A percentile compares a stretch with the other conserved stretches of the same genome.
Evolutionary conservation across 179 eudicot species (phyloP).

Genomic region (Spinacia oleracea): DNA sequence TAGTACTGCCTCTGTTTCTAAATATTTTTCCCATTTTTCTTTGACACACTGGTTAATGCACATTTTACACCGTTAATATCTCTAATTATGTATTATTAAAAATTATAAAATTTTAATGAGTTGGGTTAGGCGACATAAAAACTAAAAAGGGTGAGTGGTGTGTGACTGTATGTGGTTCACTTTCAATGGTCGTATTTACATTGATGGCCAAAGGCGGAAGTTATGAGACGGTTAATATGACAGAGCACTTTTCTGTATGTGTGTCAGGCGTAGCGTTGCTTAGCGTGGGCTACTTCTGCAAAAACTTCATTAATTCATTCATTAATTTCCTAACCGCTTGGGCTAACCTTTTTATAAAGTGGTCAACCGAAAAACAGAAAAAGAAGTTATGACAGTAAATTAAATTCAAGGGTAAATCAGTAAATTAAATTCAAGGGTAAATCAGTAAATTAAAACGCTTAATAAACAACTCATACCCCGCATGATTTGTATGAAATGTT

Average conservation of each 20-base stretch:
- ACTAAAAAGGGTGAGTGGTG: not conserved
- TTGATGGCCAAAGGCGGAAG: conserved; percentile 10
- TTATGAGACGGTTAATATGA: conserved; percentile 31
- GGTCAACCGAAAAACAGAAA: not conserved
- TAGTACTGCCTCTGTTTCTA: too few species aligned
- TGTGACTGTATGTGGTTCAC: conserved; percentile 3
- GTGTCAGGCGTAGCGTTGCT: conserved; percentile 23
- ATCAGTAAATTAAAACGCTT: too few species aligned
- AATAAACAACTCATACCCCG: not conserved
- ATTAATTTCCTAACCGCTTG: conserved; percentile 25
- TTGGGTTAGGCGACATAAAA: not conserved
- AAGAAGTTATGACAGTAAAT: not conserved
- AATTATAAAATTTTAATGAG: too few species aligned
- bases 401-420: too few species aligned
- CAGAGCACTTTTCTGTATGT: conserved; percentile 14
- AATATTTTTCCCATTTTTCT: too few species aligned
- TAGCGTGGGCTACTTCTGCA: conserved; percentile 16
- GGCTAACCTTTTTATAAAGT: not conserved
- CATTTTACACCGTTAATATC: too few species aligned
- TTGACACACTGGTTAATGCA: too few species aligned
- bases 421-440: not conserved
- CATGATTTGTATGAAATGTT: not conserved
- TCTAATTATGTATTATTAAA: too few species aligned
- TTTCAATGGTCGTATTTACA: conserved; percentile 12
- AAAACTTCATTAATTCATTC: not conserved